Conservation (phyloP, 352 stramenopile species). For the Labyrinthula sp. region DNA sequence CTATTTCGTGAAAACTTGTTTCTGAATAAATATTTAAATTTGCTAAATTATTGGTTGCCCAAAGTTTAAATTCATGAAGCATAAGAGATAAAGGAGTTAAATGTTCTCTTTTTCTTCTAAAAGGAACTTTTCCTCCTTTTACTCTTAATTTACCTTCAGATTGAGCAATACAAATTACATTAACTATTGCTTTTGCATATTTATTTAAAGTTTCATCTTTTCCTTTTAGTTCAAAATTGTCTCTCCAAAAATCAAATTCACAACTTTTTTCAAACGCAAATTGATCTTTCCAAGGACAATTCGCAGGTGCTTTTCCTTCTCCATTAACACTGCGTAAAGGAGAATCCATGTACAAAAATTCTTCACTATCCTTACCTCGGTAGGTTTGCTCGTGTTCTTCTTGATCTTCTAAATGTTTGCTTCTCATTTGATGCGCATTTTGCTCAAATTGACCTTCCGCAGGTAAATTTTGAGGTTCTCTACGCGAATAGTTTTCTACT, state of each 20-base stretch:
- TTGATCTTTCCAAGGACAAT: background rate
- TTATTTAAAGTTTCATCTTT: conserved; percentile 5
- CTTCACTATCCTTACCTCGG: no score
- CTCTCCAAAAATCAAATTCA: conserved; percentile 28
- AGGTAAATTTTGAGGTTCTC: no score
- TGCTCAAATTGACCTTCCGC: no score
- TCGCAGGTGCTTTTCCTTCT: background rate
- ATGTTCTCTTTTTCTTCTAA: background rate
- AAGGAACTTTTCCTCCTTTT: conserved; percentile 11
- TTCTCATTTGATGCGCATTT: no score
- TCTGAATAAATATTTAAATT: conserved; percentile 11
- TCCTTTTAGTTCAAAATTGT: conserved; percentile 11
- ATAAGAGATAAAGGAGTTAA: no score
- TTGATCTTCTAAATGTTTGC: no score
- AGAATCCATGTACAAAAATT: no score
- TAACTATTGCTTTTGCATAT: conserved; percentile 8
- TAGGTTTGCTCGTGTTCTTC: no score
- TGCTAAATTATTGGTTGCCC: no score
- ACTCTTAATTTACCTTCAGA: conserved; percentile 13
- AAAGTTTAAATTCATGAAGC: no score
- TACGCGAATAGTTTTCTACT: no score
- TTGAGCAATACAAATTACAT: conserved; percentile 25
- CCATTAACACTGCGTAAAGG: background rate
- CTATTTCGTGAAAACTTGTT: conserved; percentile 15
- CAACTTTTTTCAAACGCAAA: background rate